These are phyloP conservation scores for Hypoxylon sp. DNA, from an alignment of 2,329 filamentous ascomycete species.

Conservation along the genomic window DNA sequence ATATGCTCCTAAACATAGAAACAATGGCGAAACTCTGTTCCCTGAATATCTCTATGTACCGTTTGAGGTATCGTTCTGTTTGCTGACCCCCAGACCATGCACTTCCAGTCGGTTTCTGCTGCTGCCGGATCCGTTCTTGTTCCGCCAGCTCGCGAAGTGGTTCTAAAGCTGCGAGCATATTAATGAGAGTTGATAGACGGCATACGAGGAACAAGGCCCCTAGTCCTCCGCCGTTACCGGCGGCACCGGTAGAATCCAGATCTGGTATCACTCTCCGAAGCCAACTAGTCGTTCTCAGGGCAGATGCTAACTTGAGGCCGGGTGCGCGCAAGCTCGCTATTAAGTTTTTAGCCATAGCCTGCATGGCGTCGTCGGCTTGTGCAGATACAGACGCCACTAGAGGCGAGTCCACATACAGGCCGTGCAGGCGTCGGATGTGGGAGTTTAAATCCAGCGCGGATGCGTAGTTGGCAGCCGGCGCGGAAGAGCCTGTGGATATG, in stretches of 20 bases:
- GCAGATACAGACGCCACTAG: slow-evolving; percentile 79
- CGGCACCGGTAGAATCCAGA: slow-evolving; percentile 64
- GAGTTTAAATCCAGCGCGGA: slow-evolving; percentile 91
- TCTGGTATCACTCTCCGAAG: slow-evolving; percentile 89
- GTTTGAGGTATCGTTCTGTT: slow-evolving; percentile 92
- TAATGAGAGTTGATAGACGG: slow-evolving; percentile 82
- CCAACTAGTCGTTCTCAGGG: slow-evolving; percentile 93
- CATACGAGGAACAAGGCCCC: slow-evolving; percentile 91
- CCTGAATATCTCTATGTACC: slow-evolving; percentile 96
- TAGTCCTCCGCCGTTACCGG: slow-evolving; percentile 74
- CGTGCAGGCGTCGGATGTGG: slow-evolving; percentile 90
- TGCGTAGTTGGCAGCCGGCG: slow-evolving; percentile 80
- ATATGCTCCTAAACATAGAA: slow-evolving; percentile 93
- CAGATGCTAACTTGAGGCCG: slow-evolving; percentile 87
- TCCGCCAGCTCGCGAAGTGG: slow-evolving; percentile 91
- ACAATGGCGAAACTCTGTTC: slow-evolving; percentile 98
- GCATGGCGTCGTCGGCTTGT: slow-evolving; percentile 90
- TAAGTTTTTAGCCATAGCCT: slow-evolving; percentile 87
- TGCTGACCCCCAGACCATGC: slow-evolving; percentile 84
- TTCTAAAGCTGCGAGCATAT: slow-evolving; percentile 85
- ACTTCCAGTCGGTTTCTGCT: slow-evolving; percentile 58
- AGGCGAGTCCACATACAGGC: slow-evolving; percentile 83
- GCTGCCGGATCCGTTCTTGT: slow-evolving; percentile 76
- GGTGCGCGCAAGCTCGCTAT: slow-evolving; percentile 83
- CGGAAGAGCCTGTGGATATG: slow-evolving; percentile 71